Evolutionary conservation across 2,329 filamentous ascomycete genomes (phyloP), one percentile per base, ranked within the genome.

Genomic region (Fusarium sp.): DNA sequence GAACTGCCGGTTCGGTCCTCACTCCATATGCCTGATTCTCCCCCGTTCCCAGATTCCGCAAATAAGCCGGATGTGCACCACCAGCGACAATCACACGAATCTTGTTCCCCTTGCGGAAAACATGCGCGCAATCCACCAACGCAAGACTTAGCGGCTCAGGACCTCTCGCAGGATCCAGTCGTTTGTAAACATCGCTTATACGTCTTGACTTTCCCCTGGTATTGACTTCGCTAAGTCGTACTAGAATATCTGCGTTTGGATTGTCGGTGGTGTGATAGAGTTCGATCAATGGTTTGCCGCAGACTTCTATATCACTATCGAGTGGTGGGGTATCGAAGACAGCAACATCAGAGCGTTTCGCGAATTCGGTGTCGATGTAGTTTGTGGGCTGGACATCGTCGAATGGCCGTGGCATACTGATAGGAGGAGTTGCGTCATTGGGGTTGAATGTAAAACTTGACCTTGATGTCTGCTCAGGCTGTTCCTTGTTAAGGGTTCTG

Each of bases 261-360:
- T 33, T 49, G 9, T 49, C 46, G 8, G 29, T 33, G 10, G 10
- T 14, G 4, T 49, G 46, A 23, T 33, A 5, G 3, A 49, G 46
- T 18, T 49, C 21, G 0, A 49, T 33, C 0, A 9, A 19, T 7
- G 46, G 46, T 7, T 14, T 49, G 16, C 46, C 46, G 4, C 3
- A 18, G 16, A 49, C 46, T 23, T 49, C 46, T 23, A 33, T 10
- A 5, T 49, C 8, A 0, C 7, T 23, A 0, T 33, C 21, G 4
- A 33, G 21, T 5, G 29, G 5, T 5, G 16, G 3, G 8, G 21
- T 7, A 23, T 49, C 29, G 5, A 49, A 49, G 0, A 49, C 46
- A 0, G 6, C 29, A 10, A 49, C 29, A 19, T 49, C 46, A 0
- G 21, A 33, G 21, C 46, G 29, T 1, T 49, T 0, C 0, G 46